A percentile compares a stretch with the other conserved stretches of the same genome.
Evolutionary conservation across 2,329 filamentous ascomycete genomes (phyloP).

Genomic region (Helminthosporium solani): DNA sequence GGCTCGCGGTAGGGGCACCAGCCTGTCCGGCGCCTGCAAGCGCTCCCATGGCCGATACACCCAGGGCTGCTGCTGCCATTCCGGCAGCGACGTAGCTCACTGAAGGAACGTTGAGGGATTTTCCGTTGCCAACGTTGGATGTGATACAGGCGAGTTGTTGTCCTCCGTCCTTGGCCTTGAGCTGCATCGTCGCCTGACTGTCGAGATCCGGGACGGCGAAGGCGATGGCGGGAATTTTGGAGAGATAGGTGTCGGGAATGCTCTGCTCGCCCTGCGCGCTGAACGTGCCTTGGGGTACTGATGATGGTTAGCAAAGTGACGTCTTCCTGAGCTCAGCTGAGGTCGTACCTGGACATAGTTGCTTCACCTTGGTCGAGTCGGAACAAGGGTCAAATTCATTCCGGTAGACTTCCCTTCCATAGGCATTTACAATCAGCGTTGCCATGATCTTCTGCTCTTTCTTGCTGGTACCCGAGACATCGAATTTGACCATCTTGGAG

Average conservation of each 20-base stretch:
- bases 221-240: slow-evolving; percentile 80
- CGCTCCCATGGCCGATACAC: slow-evolving; percentile 71
- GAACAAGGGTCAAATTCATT: slow-evolving; percentile 84
- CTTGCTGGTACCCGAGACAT: slow-evolving; percentile 75
- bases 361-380: slow-evolving; percentile 61
- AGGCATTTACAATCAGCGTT: slow-evolving; percentile 73
- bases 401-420: slow-evolving; percentile 77
- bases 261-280: slow-evolving; percentile 68
- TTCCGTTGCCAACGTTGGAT: slow-evolving; percentile 82
- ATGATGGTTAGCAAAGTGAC: slow-evolving; percentile 17
- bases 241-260: slow-evolving; percentile 70
- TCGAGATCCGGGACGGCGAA: slow-evolving; percentile 90
- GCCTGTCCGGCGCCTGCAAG: slow-evolving; percentile 56
- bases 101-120: slow-evolving; percentile 71
- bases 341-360: slow-evolving; percentile 76
- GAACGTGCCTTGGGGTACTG: slow-evolving; percentile 74
- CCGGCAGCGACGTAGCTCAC: slow-evolving; percentile 83
- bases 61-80: slow-evolving; percentile 79
- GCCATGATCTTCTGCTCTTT: slow-evolving; percentile 79
- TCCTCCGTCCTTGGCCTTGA: slow-evolving; percentile 62
- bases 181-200: slow-evolving; percentile 75
- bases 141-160: slow-evolving; percentile 77
- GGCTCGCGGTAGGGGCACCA: slow-evolving; percentile 65
- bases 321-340: slow-evolving; percentile 5
- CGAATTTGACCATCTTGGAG: slow-evolving; percentile 72